These are phyloP conservation scores for Oligophagozyma castellii DNA, from an alignment of 1,139 yeast species.

Conservation along the genomic window DNA sequence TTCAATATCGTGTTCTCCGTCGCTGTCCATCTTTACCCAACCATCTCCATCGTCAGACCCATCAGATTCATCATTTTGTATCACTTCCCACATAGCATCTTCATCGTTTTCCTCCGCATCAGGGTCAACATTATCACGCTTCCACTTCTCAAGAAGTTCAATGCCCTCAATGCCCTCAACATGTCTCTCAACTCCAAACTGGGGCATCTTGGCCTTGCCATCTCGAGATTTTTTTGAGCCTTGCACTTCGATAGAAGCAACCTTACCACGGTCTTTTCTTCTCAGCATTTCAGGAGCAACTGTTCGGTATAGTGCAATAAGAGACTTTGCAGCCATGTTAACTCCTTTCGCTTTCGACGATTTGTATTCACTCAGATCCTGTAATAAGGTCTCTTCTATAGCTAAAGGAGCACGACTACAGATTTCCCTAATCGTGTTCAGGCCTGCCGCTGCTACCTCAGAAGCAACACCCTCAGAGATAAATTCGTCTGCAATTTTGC, in stretches of 20 bases:
- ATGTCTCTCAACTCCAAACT: slow-evolving; percentile 58
- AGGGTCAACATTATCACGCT: slow-evolving; percentile 36
- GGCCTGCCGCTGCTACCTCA: slow-evolving; percentile 96
- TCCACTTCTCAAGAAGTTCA: slow-evolving; percentile 83
- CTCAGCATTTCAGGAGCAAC: slow-evolving; percentile 92
- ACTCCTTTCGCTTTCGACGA: slow-evolving; percentile 92
- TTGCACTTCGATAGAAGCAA: slow-evolving; percentile 68
- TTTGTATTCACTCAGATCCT: slow-evolving; percentile 79
- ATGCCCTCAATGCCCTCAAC: slow-evolving; percentile 74
- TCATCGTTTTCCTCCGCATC: slow-evolving; percentile 46
- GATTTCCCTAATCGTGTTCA: slow-evolving; percentile 87
- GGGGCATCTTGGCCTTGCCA: slow-evolving; percentile 27
- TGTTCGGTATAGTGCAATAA: slow-evolving; percentile 76
- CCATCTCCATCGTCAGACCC: slow-evolving; percentile 36
- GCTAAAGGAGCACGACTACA: slow-evolving; percentile 89
- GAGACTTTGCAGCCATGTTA: slow-evolving; percentile 85
- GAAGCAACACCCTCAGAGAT: slow-evolving; percentile 97
- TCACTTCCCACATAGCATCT: slow-evolving; percentile 44
- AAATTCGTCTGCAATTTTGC: slow-evolving; percentile 93
- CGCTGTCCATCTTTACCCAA: slow-evolving; percentile 44
- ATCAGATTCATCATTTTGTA: slow-evolving; percentile 33
- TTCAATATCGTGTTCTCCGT: slow-evolving; percentile 36
- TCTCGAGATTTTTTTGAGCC: slow-evolving; percentile 30
- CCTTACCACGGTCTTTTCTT: slow-evolving; percentile 84
- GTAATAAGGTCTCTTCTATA: slow-evolving; percentile 71